A percentile compares a stretch with the other conserved stretches of the same genome.
These are phyloP conservation scores for Peltaster fructicola DNA, from an alignment of 2,329 filamentous ascomycete species.

Conservation along the genomic window DNA sequence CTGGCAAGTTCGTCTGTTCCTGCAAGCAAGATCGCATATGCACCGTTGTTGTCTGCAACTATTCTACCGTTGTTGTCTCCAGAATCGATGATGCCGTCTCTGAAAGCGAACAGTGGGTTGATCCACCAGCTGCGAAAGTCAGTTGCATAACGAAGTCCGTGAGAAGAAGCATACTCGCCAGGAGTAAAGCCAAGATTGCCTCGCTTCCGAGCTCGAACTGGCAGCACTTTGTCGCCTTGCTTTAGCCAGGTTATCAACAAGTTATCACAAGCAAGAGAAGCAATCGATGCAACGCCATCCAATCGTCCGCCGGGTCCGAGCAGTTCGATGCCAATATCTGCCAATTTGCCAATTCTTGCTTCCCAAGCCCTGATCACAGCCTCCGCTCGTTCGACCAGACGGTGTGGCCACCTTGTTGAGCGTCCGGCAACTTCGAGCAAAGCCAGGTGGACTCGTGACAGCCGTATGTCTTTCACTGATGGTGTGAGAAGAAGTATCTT, in stretches of 20 bases:
- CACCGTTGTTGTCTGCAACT: conserved; percentile 23
- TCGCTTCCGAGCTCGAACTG: conserved; percentile 19
- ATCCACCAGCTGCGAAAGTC: conserved; percentile 29
- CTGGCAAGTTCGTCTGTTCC: conserved; percentile 22
- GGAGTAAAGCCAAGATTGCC: conserved; percentile 29
- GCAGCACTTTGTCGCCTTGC: conserved; percentile 14
- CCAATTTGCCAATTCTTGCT: conserved; percentile 20
- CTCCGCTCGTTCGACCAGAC: conserved; percentile 28
- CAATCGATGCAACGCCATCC: conserved; percentile 22
- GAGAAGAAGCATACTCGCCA: conserved; percentile 23
- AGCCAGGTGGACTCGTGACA: conserved; percentile 29
- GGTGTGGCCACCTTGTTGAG: conserved; percentile 30
- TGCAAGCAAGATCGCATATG: conserved; percentile 29
- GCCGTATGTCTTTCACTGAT: conserved; percentile 22
- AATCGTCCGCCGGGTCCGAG: conserved; percentile 27
- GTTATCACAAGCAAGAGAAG: conserved; percentile 23
- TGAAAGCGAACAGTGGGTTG: conserved; percentile 28
- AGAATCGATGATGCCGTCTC: conserved; percentile 30
- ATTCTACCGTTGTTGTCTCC: conserved; percentile 25
- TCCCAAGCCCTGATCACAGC: conserved; percentile 24
- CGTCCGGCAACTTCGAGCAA: conserved; percentile 25
- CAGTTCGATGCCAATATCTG: conserved; percentile 22
- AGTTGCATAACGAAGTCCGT: neutral
- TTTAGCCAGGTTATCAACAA: conserved; percentile 17
- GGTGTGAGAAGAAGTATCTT: conserved; percentile 7